These are phyloP conservation scores for Calocera viscosa DNA, from an alignment of 768 basidiomycete species.

Conservation along the genomic window DNA sequence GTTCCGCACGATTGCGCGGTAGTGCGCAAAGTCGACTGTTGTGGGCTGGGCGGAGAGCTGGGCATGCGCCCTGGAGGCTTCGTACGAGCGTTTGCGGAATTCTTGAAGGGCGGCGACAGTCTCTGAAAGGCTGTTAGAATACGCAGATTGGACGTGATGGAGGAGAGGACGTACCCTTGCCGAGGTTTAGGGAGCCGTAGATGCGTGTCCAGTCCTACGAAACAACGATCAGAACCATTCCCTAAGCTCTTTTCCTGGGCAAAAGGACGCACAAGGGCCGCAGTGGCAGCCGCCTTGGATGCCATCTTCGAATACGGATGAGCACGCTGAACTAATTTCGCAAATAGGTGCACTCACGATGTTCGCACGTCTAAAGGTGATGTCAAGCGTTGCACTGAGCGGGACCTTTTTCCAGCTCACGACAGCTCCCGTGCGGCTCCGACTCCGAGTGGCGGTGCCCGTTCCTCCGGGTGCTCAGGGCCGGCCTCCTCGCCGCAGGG, in stretches of 20 bases:
- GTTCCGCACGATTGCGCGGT: slow-evolving; percentile 86
- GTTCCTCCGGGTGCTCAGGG: not conserved
- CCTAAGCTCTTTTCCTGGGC: not conserved
- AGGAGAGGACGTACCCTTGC: slow-evolving; percentile 52
- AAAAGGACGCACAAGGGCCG: not conserved
- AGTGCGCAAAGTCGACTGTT: slow-evolving; percentile 80
- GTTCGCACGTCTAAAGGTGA: not conserved
- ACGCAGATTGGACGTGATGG: not conserved
- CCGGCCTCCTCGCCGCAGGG: not conserved
- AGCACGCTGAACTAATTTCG: not conserved
- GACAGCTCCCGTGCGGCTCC: not conserved
- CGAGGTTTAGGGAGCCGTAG: slow-evolving; percentile 69
- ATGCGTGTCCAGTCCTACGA: slow-evolving; percentile 35
- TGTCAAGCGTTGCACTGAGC: not conserved
- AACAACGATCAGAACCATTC: not conserved
- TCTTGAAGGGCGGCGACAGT: slow-evolving; percentile 81
- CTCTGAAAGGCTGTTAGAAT: slow-evolving; percentile 39
- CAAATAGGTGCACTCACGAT: not conserved
- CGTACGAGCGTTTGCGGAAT: slow-evolving; percentile 89
- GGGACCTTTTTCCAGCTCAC: not conserved
- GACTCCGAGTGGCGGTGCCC: not conserved
- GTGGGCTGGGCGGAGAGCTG: slow-evolving; percentile 58
- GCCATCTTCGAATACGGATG: slow-evolving; percentile 7
- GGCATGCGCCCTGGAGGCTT: slow-evolving; percentile 64
- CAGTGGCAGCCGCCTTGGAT: slow-evolving; percentile 7